Evolutionary conservation across 1,284 basidiomycete species (phyloP).

Genomic region (Inonotus obliquus): DNA sequence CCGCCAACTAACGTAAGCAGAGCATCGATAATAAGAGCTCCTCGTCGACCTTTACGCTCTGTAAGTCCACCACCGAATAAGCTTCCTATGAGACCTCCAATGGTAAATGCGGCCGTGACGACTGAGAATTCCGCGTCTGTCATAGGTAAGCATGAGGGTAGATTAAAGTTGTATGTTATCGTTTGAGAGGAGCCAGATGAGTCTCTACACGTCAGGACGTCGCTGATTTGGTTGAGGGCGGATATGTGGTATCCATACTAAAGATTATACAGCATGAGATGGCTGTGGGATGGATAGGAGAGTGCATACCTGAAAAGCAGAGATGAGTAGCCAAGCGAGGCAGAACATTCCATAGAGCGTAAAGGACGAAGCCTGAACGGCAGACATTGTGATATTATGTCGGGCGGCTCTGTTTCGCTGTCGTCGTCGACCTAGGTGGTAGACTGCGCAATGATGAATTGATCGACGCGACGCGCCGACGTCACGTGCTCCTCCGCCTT

Average conservation of each 20-base stretch:
- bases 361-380: constrained; percentile 31
- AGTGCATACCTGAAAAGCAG: constrained; percentile 54
- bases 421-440: neutral
- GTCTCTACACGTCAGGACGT: constrained; percentile 62
- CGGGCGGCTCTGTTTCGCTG: neutral
- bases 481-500: neutral
- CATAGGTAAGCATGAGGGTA: constrained; percentile 74
- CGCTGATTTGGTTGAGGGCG: constrained; percentile 83
- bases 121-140: constrained; percentile 70
- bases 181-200: constrained; percentile 23
- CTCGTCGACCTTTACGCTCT: constrained; percentile 64
- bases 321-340: constrained; percentile 58
- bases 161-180: constrained; percentile 25
- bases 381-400: neutral
- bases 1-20: constrained; percentile 57
- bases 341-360: constrained; percentile 57
- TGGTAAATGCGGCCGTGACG: constrained; percentile 80
- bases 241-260: constrained; percentile 83
- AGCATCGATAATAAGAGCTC: constrained; percentile 57
- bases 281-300: neutral
- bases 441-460: neutral
- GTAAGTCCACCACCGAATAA: constrained; percentile 66
- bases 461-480: neutral
- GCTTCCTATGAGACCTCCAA: constrained; percentile 84
- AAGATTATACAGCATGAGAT: neutral